A percentile compares a stretch with the other conserved stretches of the same genome.
Conservation (phyloP, 805 yeast species). For the Yarrowia osloensis region DNA sequence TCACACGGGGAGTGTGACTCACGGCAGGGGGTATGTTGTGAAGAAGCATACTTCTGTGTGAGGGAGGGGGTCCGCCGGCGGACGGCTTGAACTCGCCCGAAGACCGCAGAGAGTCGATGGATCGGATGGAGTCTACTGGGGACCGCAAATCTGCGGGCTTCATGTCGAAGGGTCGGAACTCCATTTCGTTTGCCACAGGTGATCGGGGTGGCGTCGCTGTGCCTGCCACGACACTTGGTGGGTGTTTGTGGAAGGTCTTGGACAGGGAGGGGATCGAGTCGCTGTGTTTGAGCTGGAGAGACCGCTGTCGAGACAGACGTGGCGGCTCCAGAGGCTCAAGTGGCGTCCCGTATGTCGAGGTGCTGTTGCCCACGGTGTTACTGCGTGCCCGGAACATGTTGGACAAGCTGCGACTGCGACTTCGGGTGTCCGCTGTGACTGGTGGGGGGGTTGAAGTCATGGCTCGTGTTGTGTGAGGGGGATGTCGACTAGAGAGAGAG, state of each 20-base stretch:
- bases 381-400: constrained; percentile 28
- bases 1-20: not conserved
- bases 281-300: constrained; percentile 19
- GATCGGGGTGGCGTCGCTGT: constrained; percentile 24
- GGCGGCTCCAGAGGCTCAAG: constrained; percentile 9
- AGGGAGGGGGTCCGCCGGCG: not conserved
- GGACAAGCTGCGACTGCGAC: constrained; percentile 25
- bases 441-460: constrained; percentile 14
- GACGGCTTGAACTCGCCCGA: constrained; percentile 3
- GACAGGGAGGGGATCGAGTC: not conserved
- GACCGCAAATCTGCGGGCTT: not conserved
- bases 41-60: constrained; percentile 8
- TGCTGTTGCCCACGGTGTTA: not conserved
- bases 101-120: constrained; percentile 9
- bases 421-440: not conserved
- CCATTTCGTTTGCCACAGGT: not conserved
- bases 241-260: constrained; percentile 6
- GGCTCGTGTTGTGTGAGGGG: not conserved
- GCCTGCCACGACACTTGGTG: not conserved
- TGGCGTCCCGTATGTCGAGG: not conserved
- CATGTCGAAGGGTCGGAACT: constrained; percentile 10
- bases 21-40: constrained; percentile 1
- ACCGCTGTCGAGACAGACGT: constrained; percentile 10
- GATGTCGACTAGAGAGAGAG: not conserved
- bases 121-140: not conserved